Evolutionary conservation across 352 stramenopile species (phyloP).

Genomic region (Globisporangium cylindrosporum): DNA sequence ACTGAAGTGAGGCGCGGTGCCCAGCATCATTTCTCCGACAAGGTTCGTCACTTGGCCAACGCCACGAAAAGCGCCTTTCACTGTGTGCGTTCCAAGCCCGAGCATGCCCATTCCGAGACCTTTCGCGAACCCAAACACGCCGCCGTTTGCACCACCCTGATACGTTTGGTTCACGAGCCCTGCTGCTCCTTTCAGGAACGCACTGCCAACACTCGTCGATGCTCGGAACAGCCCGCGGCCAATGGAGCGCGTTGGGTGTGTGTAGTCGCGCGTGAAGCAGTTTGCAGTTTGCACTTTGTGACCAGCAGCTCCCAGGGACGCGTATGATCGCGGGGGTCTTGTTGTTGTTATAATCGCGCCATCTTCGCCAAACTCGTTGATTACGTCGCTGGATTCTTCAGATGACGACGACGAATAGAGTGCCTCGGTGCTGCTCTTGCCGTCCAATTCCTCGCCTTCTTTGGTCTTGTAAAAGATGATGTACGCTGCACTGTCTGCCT

Average conservation of each 20-base stretch:
- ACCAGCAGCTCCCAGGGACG: slow-evolving; percentile 71
- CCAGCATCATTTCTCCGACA: slow-evolving; percentile 85
- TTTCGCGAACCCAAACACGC: slow-evolving; percentile 87
- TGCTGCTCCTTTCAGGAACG: slow-evolving; percentile 78
- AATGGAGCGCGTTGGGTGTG: slow-evolving; percentile 75
- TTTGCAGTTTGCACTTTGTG: slow-evolving; percentile 88
- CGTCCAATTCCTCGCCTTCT: slow-evolving; percentile 35
- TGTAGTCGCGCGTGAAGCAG: slow-evolving; percentile 80
- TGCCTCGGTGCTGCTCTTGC: slow-evolving; percentile 32
- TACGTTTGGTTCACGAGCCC: slow-evolving; percentile 87
- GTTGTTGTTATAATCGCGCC: slow-evolving; percentile 16
- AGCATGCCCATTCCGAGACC: slow-evolving; percentile 86
- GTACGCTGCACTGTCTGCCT: slow-evolving; percentile 75
- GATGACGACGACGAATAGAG: slow-evolving; percentile 43
- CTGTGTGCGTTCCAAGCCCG: slow-evolving; percentile 76
- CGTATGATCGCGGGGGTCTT: slow-evolving; percentile 64
- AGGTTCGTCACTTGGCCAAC: slow-evolving; percentile 86
- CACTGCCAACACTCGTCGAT: slow-evolving; percentile 83
- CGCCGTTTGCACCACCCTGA: slow-evolving; percentile 76
- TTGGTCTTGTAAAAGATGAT: slow-evolving; percentile 87
- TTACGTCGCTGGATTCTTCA: slow-evolving; percentile 34
- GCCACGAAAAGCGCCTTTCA: slow-evolving; percentile 83
- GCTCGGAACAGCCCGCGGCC: slow-evolving; percentile 75
- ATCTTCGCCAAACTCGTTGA: slow-evolving; percentile 39
- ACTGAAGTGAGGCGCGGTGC: slow-evolving; percentile 81